Evolutionary conservation across 202 grass and related monocot genomes (phyloP), one percentile per base, ranked within the genome.

Genomic region (Eragrostis tef): DNA sequence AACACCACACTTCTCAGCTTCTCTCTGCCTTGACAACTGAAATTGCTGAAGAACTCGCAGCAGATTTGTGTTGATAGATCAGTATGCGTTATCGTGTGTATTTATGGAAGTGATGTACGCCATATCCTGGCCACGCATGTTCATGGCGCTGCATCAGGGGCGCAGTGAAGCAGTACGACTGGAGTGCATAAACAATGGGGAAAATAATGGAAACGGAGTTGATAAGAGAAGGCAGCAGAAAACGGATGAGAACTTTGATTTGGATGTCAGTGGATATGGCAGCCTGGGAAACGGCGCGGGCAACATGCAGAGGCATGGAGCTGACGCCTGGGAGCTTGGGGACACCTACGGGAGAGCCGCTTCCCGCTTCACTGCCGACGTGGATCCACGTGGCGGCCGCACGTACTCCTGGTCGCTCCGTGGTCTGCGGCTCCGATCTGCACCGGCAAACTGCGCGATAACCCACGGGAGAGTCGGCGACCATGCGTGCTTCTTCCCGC

Each of bases 311-410:
- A 6, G 1, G n/a, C 34, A 20, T 14, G 0, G 53, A 42, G 52
- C 19, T 59, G 26, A 61, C 36, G 21, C 53, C 7, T 75, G 52
- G 24, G 9, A 25, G 36, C 39, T 45, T 27, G 34, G 4, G 31
- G 34, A 39, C 34, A 39, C 34, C 34, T 39, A 39, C 6, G 58
- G 16, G 17, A 27, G 47, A n/a, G 44, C 17, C 2, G 58, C n/a
- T 57, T 24, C 20, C 0, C 20, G 7, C 54, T 58, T 11, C 3
- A 20, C 20, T 24, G 54, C 76, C 42, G 12, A 80, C 77, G 77
- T 81, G 84, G 69, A 75, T 46, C 36, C 47, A 51, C 58, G 70
- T 59, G 61, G 26, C 24, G 61, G 39, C 51, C 61, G 17, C 76
- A 73, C 58, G 58, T 29, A 54, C 14, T 43, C 1, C 43, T 3